Conservation (phyloP, 2,329 filamentous ascomycete species). For the Trichoderma hamatum region DNA sequence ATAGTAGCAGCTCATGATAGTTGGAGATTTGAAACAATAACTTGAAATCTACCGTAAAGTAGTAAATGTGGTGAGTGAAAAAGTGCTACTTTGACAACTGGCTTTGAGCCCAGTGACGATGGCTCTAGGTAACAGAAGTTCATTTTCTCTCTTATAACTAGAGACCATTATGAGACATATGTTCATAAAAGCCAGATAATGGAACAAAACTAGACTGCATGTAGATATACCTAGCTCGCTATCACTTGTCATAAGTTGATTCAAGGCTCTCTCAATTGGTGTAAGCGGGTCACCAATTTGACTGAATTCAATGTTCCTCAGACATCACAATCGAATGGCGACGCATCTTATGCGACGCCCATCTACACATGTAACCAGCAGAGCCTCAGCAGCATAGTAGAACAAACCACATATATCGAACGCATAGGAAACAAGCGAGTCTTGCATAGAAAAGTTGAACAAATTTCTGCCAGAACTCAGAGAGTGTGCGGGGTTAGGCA, state of each 20-base stretch:
- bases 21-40: too few relatives aligned
- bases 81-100: neutral
- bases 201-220: neutral
- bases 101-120: neutral
- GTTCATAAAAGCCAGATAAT: neutral
- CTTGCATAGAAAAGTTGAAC: too few relatives aligned
- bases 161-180: neutral
- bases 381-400: neutral
- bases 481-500: neutral
- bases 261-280: neutral
- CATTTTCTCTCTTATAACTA: neutral
- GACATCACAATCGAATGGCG: neutral
- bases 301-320: neutral
- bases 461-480: neutral
- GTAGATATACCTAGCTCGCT: neutral
- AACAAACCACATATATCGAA: neutral
- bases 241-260: neutral
- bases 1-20: neutral
- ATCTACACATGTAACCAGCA: neutral
- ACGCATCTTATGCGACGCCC: neutral
- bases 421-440: neutral
- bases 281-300: neutral
- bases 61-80: neutral
- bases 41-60: neutral
- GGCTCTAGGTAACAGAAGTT: neutral